Evolutionary conservation across 768 basidiomycete genomes (phyloP).

Genomic region (Austroboletus festivus): DNA sequence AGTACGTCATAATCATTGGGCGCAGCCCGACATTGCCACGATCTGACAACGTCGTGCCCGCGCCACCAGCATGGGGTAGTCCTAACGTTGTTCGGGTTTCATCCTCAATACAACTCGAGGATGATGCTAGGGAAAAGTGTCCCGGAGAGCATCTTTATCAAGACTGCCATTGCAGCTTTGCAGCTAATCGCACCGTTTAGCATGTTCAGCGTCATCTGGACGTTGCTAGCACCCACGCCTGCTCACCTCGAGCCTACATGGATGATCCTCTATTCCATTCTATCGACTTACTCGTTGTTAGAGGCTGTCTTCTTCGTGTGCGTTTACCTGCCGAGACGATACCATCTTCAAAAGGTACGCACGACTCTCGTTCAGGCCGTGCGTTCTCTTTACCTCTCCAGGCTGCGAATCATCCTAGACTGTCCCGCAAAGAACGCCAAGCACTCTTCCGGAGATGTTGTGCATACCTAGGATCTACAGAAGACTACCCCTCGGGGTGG

Average conservation of each 20-base stretch:
- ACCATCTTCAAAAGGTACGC: conserved; percentile 44
- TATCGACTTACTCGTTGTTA: conserved; percentile 34
- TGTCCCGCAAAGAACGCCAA: conserved; percentile 40
- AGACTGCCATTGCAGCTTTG: conserved; percentile 41
- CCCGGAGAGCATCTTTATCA: conserved; percentile 55
- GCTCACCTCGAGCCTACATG: neutral
- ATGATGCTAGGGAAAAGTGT: conserved; percentile 49
- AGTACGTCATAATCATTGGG: no score
- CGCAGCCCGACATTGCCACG: no score
- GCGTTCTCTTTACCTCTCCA: conserved; percentile 14
- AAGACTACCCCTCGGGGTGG: conserved; percentile 50
- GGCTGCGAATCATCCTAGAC: conserved; percentile 37
- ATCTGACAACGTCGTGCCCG: no score
- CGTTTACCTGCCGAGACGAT: conserved; percentile 47
- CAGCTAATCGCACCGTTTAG: conserved; percentile 51
- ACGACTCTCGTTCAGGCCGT: neutral
- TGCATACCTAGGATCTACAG: conserved; percentile 10
- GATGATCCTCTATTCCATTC: conserved; percentile 4
- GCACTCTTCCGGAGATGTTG: conserved; percentile 50
- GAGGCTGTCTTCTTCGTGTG: conserved; percentile 51
- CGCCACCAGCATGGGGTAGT: no score
- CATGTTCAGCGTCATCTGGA: conserved; percentile 34
- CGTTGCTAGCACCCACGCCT: conserved; percentile 5
- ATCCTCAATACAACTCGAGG: no score
- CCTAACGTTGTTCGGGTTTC: no score